These are phyloP conservation scores for Cymbomonas tetramitiformis DNA, from an alignment of 139 green algal genomes.

Conservation along the genomic window DNA sequence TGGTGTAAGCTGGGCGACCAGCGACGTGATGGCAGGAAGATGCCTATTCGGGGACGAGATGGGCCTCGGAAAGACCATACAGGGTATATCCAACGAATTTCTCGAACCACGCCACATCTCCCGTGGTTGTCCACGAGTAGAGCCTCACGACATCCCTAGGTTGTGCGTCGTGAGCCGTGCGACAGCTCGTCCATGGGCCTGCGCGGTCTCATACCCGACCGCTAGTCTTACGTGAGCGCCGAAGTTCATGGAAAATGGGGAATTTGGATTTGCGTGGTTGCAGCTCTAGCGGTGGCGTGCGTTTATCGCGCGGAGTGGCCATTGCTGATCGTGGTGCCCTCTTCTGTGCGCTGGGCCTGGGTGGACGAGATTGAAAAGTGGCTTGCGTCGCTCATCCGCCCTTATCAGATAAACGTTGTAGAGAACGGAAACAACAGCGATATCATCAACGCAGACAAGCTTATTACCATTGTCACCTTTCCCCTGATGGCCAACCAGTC, in stretches of 20 bases:
- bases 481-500: conserved; percentile 25
- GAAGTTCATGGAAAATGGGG: no score
- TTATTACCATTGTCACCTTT: conserved; percentile 1
- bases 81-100: no score
- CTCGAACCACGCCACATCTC: no score
- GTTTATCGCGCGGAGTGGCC: conserved; percentile 24
- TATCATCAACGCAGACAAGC: conserved; percentile 6
- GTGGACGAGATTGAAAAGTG: conserved; percentile 16
- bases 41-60: conserved; percentile 40
- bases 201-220: no score
- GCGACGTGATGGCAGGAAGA: no score
- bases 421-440: background rate
- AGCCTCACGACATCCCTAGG: no score
- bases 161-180: no score
- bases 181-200: no score
- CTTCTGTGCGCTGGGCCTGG: conserved; percentile 23
- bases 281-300: conserved; percentile 13
- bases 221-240: no score
- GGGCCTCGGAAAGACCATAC: conserved; percentile 36
- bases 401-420: conserved; percentile 8
- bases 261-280: no score
- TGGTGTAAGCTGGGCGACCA: no score
- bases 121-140: no score
- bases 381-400: conserved; percentile 14
- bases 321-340: conserved; percentile 23